Conservation (phyloP, 2,329 filamentous ascomycete species). For the Calonectria honghensis region DNA sequence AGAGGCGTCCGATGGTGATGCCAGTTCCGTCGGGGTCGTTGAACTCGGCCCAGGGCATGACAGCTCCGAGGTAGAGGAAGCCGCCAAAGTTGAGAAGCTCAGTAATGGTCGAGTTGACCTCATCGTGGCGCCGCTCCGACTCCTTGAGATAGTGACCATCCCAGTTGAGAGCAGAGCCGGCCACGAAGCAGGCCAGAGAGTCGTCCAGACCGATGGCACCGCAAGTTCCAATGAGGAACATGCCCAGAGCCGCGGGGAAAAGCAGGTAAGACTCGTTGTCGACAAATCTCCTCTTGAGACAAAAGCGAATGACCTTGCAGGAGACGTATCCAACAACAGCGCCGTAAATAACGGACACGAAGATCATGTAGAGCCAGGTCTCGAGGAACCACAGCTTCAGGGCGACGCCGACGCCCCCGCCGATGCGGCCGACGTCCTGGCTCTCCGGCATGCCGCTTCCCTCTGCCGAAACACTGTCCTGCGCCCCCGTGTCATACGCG, state of each 20-base stretch:
- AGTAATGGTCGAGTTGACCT: constrained; percentile 75
- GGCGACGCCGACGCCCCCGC: constrained; percentile 70
- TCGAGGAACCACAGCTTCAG: constrained; percentile 76
- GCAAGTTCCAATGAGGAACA: constrained; percentile 75
- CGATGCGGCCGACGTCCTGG: constrained; percentile 68
- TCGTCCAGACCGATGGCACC: constrained; percentile 75
- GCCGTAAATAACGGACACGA: constrained; percentile 72
- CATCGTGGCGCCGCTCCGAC: constrained; percentile 72
- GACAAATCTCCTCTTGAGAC: constrained; percentile 69
- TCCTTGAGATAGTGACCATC: constrained; percentile 74
- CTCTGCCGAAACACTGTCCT: constrained; percentile 33
- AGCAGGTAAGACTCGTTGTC: constrained; percentile 72
- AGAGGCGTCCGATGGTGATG: constrained; percentile 69
- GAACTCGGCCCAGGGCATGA: constrained; percentile 74
- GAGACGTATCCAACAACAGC: constrained; percentile 68
- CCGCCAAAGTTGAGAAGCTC: constrained; percentile 75
- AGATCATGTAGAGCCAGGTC: constrained; percentile 75
- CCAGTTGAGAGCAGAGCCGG: constrained; percentile 77
- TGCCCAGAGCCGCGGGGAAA: constrained; percentile 69
- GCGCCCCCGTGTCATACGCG: constrained; percentile 61
- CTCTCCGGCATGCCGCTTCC: constrained; percentile 32
- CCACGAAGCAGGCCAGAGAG: constrained; percentile 76
- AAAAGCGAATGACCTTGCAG: constrained; percentile 67
- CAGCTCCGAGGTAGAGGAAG: constrained; percentile 75
- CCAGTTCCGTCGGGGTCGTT: constrained; percentile 70